These are phyloP conservation scores for Yamadazyma siamensis DNA, from an alignment of 1,139 yeast species.

Conservation along the genomic window DNA sequence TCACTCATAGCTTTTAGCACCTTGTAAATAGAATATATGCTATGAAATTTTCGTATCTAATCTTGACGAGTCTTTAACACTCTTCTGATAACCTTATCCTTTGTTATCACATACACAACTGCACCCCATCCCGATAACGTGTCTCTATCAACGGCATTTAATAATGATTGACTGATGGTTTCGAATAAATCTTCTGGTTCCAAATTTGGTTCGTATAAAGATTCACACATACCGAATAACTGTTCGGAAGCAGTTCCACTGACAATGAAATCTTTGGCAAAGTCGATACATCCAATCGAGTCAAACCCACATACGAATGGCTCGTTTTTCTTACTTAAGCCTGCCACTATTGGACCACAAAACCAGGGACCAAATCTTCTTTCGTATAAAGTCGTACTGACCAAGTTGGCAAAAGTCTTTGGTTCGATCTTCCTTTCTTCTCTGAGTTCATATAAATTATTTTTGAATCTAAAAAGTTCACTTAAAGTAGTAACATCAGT, in stretches of 20 bases:
- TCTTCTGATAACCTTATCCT: slow-evolving; percentile 86
- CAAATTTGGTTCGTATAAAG: slow-evolving; percentile 88
- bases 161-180: slow-evolving; percentile 88
- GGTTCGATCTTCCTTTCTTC: slow-evolving; percentile 95
- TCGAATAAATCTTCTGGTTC: slow-evolving; percentile 96
- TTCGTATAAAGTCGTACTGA: slow-evolving; percentile 85
- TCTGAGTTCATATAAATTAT: slow-evolving; percentile 82
- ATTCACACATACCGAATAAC: slow-evolving; percentile 97
- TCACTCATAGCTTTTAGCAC: not conserved
- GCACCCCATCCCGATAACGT: slow-evolving; percentile 99
- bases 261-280: slow-evolving; percentile 93
- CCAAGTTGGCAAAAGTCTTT: slow-evolving; percentile 86
- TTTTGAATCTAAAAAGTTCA: slow-evolving; percentile 78
- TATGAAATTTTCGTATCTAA: slow-evolving; percentile 18
- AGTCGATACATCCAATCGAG: slow-evolving; percentile 94
- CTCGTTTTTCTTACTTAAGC: slow-evolving; percentile 73
- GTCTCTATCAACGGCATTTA: slow-evolving; percentile 96
- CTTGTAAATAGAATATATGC: slow-evolving; percentile 3
- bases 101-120: slow-evolving; percentile 85
- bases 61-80: slow-evolving; percentile 94
- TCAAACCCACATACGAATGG: slow-evolving; percentile 97
- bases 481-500: slow-evolving; percentile 86
- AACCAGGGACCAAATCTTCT: slow-evolving; percentile 96
- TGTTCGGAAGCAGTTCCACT: slow-evolving; percentile 96
- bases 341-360: slow-evolving; percentile 96